Evolutionary conservation across 176 grass and related monocot species (phyloP), one percentile per base, ranked within the genome.

Genomic region (Eleusine coracana): DNA sequence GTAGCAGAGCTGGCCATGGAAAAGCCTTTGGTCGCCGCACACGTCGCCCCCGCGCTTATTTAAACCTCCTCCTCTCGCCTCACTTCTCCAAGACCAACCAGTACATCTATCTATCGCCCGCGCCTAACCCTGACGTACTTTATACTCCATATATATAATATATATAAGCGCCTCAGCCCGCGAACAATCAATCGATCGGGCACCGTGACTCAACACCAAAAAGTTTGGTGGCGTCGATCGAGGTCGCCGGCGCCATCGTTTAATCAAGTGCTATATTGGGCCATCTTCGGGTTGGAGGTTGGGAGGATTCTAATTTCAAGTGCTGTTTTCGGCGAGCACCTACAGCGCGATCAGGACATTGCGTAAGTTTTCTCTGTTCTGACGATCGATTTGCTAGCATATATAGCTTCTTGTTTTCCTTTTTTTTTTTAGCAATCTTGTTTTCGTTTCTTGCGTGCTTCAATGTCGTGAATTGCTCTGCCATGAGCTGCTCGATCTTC

Each of bases 41-140:
- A 79, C 77, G 44, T 79, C 62, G 62, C 45, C 52, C 52, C 13
- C 6, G 5, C 27, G 68, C 52, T 36, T 71, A 82, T 82, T 82
- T 82, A 82, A 34, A 16, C 38, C 14, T 45, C 36, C 1, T 8
- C 14, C 49, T 27, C 21, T 0, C 44, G 27, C 45, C 62, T 67
- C 81, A 83, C 18, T 54, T 54, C 17, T 56, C 11, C 60, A 40
- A 52, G 9, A 45, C 10, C 10, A 17, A 8, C 69, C 69, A 16
- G 10, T 23, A 17, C 5, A 46, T 23, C 4, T 42, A 71, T 25
- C 58, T 56, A 21, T 15, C 14, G 50, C 3, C 50, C 16, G 15
- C 50, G 50, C 50, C 50, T 52, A 52, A 52, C 50, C 4, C 50
- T 17, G 50, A 52, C 50, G 50, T 46, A 13, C 18, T 21, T n/a